Conservation (phyloP, 106 monocot species). For the Phalaenopsis aphrodite region DNA sequence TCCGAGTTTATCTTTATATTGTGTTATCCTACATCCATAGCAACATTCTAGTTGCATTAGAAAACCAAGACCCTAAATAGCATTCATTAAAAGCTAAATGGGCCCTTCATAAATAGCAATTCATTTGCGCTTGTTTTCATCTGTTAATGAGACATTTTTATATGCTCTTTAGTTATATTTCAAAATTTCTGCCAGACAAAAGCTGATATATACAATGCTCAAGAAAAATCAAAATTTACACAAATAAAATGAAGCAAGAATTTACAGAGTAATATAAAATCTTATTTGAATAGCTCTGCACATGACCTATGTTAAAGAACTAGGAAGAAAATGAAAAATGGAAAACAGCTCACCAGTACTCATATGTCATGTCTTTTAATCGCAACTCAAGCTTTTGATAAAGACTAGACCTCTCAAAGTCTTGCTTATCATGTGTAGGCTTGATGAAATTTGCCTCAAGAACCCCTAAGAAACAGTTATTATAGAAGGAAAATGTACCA, state of each 20-base stretch:
- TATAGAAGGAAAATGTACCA: background rate
- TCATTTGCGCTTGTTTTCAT: background rate
- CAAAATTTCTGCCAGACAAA: background rate
- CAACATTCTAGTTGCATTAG: background rate
- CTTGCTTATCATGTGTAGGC: constrained; percentile 66
- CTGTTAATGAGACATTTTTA: background rate
- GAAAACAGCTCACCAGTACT: constrained; percentile 39
- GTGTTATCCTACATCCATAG: too few species aligned
- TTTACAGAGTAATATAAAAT: background rate
- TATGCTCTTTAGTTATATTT: background rate
- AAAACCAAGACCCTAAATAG: background rate
- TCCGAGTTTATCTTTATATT: background rate
- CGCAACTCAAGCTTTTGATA: constrained; percentile 42
- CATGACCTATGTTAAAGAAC: background rate
- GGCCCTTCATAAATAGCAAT: background rate
- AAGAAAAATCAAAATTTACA: background rate
- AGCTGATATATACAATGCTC: background rate
- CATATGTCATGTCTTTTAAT: constrained; percentile 48
- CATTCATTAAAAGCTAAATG: background rate
- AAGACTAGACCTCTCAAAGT: constrained; percentile 51
- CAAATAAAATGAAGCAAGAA: background rate
- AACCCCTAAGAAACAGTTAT: constrained; percentile 26
- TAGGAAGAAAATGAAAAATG: background rate
- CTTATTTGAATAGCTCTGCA: background rate
- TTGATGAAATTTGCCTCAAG: constrained; percentile 58